Conservation (phyloP, 495 filamentous ascomycete species). For the Xylaria sp. region DNA sequence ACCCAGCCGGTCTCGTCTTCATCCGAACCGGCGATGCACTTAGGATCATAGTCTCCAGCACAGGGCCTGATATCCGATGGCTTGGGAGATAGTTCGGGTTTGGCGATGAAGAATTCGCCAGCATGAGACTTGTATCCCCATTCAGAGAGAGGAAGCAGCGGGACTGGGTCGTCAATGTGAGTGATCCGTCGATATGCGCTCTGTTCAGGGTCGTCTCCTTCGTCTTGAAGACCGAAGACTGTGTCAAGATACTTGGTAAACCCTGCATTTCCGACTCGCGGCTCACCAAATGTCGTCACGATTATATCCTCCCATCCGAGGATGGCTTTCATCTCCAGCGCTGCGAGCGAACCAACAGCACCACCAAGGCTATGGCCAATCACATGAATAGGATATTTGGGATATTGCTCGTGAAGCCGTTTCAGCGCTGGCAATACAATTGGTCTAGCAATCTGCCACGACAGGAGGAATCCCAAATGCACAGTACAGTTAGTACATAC, state of each 20-base stretch:
- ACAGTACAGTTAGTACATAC: conserved; percentile 86
- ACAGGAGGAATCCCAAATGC: conserved; percentile 85
- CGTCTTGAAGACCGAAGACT: conserved; percentile 61
- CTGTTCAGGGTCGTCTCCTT: conserved; percentile 34
- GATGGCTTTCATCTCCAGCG: conserved; percentile 65
- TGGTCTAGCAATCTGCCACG: conserved; percentile 76
- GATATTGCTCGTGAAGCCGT: conserved; percentile 62
- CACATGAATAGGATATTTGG: conserved; percentile 74
- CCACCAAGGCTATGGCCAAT: conserved; percentile 93
- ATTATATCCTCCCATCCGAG: conserved; percentile 66
- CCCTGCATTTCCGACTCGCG: conserved; percentile 77
- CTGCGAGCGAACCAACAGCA: conserved; percentile 87
- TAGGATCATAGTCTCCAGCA: conserved; percentile 69
- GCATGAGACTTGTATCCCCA: conserved; percentile 89
- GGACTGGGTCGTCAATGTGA: conserved; percentile 86
- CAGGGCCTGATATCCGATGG: conserved; percentile 74
- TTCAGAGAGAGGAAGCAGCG: conserved; percentile 80
- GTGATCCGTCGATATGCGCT: conserved; percentile 78
- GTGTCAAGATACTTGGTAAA: conserved; percentile 72
- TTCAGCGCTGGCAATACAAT: conserved; percentile 67
- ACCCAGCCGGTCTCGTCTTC: conserved; percentile 37
- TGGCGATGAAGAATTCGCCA: conserved; percentile 86
- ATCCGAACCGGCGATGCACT: conserved; percentile 70
- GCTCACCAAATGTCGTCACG: conserved; percentile 94
- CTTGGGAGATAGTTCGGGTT: conserved; percentile 68